Evolutionary conservation across 2,329 filamentous ascomycete species (phyloP).

Genomic region (Monilinia vaccinii-corymbosi): DNA sequence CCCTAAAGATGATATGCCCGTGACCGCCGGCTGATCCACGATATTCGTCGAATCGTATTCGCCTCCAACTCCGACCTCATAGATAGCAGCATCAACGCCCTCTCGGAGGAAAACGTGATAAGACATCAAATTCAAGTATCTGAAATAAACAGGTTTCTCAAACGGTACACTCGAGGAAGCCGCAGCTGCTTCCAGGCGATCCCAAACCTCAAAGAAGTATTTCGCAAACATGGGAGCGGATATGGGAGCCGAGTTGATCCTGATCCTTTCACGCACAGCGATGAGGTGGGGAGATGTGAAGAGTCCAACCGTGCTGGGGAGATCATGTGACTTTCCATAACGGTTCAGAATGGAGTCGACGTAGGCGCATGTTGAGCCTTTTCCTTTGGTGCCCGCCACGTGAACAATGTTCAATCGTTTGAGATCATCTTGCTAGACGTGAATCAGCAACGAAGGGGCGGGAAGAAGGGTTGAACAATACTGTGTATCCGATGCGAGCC

Average conservation of each 20-base stretch:
- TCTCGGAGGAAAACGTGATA: conserved; percentile 59
- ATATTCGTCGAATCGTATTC: conserved; percentile 63
- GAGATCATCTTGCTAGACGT: conserved; percentile 31
- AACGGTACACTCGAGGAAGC: conserved; percentile 25
- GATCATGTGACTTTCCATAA: conserved; percentile 33
- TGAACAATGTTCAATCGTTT: conserved; percentile 58
- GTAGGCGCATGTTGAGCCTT: conserved; percentile 64
- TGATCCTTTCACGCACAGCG: conserved; percentile 57
- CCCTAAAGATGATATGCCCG: conserved; percentile 56
- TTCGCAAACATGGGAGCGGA: conserved; percentile 49
- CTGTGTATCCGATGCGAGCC: conserved; percentile 66
- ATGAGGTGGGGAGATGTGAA: conserved; percentile 64
- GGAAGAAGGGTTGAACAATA: conserved; percentile 18
- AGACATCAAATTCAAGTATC: conserved; percentile 56
- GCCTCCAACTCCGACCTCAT: conserved; percentile 60
- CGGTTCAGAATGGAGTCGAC: conserved; percentile 51
- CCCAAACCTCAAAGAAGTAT: conserved; percentile 63
- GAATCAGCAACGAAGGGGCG: neutral
- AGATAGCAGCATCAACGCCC: conserved; percentile 51
- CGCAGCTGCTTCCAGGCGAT: conserved; percentile 36
- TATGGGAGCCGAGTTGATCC: conserved; percentile 49
- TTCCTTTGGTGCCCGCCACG: conserved; percentile 69
- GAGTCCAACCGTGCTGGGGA: conserved; percentile 41
- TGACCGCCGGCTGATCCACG: conserved; percentile 46
- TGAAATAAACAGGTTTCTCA: conserved; percentile 46